Evolutionary conservation across 1,139 yeast genomes (phyloP), one percentile per base, ranked within the genome.

Genomic region (Suhomyces atakaporum): DNA sequence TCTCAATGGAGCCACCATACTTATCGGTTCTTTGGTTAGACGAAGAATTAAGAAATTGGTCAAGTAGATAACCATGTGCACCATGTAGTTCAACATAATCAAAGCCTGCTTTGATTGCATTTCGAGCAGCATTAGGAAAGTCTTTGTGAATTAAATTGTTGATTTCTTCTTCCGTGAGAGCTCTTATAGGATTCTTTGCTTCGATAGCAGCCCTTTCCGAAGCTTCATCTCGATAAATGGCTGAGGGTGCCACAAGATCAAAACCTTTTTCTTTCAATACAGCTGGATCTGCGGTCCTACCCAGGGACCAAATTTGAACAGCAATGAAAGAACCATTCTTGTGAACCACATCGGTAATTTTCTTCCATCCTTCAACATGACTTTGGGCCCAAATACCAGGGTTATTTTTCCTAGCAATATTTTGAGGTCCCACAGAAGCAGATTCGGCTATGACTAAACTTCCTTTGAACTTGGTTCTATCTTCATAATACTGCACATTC

Each of bases 401-500:
- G 13, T 27, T 38, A 11, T 22, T 25, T 6, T 22, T 13, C 20
- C 23, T 29, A 7, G 27, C 30, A 11, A 34, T 34, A 5, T 39
- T 50, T 31, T 49, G 42, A 7, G 54, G 57, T 3, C 28, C 23
- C 6, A 33, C 52, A 30, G 53, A 50, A 3, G 66, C 59, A 14
- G 73, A 75, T 22, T 72, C 64, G 15, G 63, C 54, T 49, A 62
- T 71, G 27, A 76, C 53, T 12, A 81, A 77, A 2, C 83, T 65
- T 4, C 87, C 87, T 14, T 80, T 75, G 38, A 60, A 53, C 35
- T 59, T 50, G 5, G 84, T 66, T 44, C 88, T 65, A 46, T 75
- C 75, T 3, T 51, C 62, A 49, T 83, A 83, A 54, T 81, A 78
- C 39, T 69, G 62, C 8, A 58, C 55, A 45, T 68, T 64, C 20